Evolutionary conservation across 768 basidiomycete species (phyloP).

Genomic region (Rubroboletus pulcherrimus): DNA sequence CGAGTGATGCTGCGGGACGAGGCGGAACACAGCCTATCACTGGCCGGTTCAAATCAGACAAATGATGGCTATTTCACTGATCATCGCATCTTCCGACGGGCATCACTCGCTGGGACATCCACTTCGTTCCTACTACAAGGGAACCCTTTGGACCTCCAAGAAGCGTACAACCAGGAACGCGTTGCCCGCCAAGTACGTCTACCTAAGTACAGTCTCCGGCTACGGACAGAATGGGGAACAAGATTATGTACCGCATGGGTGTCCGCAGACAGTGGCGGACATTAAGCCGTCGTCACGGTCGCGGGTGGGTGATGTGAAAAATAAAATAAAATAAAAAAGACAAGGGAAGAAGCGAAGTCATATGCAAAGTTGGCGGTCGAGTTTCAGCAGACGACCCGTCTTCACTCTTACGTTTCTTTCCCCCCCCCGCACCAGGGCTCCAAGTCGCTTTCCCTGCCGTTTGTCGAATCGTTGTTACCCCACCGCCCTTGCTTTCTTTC

Average conservation of each 20-base stretch:
- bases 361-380: background rate
- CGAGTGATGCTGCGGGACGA: background rate
- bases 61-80: background rate
- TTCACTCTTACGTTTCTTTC: background rate
- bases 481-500: background rate
- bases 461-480: too few relatives aligned
- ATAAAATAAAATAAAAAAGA: background rate
- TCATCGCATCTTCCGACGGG: background rate
- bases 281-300: background rate
- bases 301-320: background rate
- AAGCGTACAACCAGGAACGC: background rate
- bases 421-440: background rate
- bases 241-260: background rate
- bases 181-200: background rate
- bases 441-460: background rate
- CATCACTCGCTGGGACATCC: background rate
- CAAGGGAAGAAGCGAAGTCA: constrained; percentile 1
- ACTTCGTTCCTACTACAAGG: background rate
- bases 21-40: background rate
- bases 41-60: background rate
- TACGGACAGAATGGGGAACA: background rate
- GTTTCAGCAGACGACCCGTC: constrained; percentile 1
- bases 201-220: background rate
- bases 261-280: background rate
- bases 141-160: background rate